Evolutionary conservation across 1,139 yeast species (phyloP), one percentile per base, ranked within the genome.

Genomic region (Blastobotrys indianensis): DNA sequence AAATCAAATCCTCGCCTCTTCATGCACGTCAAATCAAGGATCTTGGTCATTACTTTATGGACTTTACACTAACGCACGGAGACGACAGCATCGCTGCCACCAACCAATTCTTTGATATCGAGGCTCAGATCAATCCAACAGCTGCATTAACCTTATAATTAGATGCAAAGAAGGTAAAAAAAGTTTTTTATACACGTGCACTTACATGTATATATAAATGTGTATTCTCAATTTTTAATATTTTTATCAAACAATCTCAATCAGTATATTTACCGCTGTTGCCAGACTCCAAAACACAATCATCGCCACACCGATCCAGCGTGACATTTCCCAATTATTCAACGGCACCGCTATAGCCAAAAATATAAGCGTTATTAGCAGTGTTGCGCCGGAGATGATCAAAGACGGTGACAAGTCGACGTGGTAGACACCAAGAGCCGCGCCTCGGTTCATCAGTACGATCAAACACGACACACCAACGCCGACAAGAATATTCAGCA

Each of bases 401-500:
- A 85, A 63, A 1, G 82, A 73, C 4, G 67, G 55, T 9, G 76
- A 73, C 6, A 76, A 60, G 5, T 70, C 67, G 28, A 81, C 66
- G 9, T 63, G 58, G 41, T 57, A 58, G 2, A 43, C 57, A 39
- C 38, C 58, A 50, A 49, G 55, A 25, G 45, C 42, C 15, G 40
- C 40, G 12, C 44, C 53, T n/a, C 43, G 50, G 25, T 45, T 50
- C 2, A 65, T 59, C 52, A 80, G 67, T 1, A 76, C 65, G 3
- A 82, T 54, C 34, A 85, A 57, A 0, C 92, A 86, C 54, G 84
- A 81, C 6, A 82, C 65, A 1, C 87, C 86, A 23, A 82, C 66
- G 1, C 88, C 88, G 4, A 80, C 63, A 4, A 82, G 61, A 34
- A 82, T 69, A 52, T 80, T 81, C 41, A 82, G 60, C 57, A 90